These are phyloP conservation scores for Rhizopogon parksii DNA, from an alignment of 1,284 basidiomycete species.

Conservation along the genomic window DNA sequence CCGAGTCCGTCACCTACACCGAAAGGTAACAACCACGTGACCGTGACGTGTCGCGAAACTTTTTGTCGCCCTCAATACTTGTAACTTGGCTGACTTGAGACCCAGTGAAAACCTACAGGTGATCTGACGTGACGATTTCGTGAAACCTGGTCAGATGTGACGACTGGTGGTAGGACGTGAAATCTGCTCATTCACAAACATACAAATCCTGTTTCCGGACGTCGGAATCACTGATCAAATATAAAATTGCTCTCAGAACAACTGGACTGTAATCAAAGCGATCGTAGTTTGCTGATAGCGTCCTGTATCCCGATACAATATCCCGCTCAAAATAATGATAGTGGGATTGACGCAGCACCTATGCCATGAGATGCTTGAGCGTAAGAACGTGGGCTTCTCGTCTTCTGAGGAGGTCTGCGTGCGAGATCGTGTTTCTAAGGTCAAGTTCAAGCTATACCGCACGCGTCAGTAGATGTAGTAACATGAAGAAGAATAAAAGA, in stretches of 20 bases:
- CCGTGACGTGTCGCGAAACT: neutral
- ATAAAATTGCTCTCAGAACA: neutral
- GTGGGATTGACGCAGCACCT: neutral
- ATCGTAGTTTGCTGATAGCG: neutral
- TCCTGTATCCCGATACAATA: neutral
- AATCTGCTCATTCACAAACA: no score
- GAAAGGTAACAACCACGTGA: neutral
- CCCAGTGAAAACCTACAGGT: no score
- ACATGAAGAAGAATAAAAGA: neutral
- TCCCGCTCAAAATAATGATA: no score
- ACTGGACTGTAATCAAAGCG: neutral
- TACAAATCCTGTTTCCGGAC: no score
- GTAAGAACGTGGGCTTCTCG: conserved; percentile 52
- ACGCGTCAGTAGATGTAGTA: neutral
- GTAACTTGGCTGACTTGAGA: no score
- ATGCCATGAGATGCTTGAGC: conserved; percentile 38
- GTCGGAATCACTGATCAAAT: no score
- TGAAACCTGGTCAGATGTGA: no score
- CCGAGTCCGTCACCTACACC: neutral
- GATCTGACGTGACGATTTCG: no score
- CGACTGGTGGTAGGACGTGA: no score
- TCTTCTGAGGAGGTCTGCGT: conserved; percentile 63
- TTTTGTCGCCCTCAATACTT: no score
- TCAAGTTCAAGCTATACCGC: conserved; percentile 56
- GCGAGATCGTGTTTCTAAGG: conserved; percentile 56